Percentiles rank a stretch among this genome's conserved stretches.
These are phyloP conservation scores for Oryza nivara DNA, from an alignment of 176 grass and related monocot genomes.

Conservation along the genomic window DNA sequence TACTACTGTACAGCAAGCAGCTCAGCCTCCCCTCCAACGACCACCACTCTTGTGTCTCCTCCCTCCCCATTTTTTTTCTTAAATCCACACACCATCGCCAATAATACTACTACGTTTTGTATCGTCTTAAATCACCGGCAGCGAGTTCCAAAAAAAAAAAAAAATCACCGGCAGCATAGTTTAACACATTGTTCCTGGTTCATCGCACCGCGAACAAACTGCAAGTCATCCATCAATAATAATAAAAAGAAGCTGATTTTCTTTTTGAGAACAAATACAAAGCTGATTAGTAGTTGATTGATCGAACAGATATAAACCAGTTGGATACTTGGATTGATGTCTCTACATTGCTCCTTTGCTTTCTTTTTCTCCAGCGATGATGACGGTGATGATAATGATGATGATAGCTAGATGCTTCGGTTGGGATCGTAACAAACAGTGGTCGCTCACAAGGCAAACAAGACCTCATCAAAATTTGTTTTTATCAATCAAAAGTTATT, in stretches of 20 bases:
- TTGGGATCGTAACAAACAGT: neutral
- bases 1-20: neutral
- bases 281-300: neutral
- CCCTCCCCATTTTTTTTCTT: no score
- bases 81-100: no score
- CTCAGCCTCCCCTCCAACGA: neutral
- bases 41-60: neutral
- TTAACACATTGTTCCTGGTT: no score
- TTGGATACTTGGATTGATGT: neutral
- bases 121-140: no score
- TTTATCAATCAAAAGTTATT: neutral
- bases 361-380: neutral
- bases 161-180: no score
- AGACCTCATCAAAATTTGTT: neutral
- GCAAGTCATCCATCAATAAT: no score
- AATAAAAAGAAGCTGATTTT: no score
- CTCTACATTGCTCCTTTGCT: neutral
- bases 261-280: no score
- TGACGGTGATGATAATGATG: neutral
- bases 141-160: no score
- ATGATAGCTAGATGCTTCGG: neutral
- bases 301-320: neutral
- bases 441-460: constrained; percentile 6
- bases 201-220: no score
- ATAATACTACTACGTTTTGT: no score